Conservation (phyloP, 495 filamentous ascomycete species). For the Penicillium riverlandense region DNA sequence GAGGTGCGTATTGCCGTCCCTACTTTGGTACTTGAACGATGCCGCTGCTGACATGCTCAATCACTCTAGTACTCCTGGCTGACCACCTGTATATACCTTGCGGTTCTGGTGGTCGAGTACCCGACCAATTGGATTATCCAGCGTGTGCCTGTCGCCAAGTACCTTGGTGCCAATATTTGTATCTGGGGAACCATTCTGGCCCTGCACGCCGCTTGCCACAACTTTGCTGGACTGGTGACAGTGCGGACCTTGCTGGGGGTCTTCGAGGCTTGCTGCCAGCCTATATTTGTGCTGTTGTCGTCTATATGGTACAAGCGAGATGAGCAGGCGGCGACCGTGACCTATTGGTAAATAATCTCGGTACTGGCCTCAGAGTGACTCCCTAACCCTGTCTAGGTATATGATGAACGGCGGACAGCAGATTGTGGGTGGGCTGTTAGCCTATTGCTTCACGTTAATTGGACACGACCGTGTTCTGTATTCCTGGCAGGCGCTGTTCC, state of each 20-base stretch:
- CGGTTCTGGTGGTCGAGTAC: slow-evolving; percentile 46
- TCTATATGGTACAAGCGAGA: slow-evolving; percentile 58
- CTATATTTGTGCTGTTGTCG: slow-evolving; percentile 41
- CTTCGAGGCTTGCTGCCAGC: slow-evolving; percentile 52
- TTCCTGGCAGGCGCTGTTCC: slow-evolving; percentile 52
- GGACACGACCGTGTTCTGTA: slow-evolving; percentile 15
- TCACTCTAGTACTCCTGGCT: slow-evolving; percentile 42
- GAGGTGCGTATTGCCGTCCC: slow-evolving; percentile 18
- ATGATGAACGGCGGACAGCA: slow-evolving; percentile 48
- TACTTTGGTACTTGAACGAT: too few species aligned
- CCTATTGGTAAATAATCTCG: slow-evolving; percentile 44
- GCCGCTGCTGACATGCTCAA: slow-evolving; percentile 1
- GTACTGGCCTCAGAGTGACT: slow-evolving; percentile 3
- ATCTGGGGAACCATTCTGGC: slow-evolving; percentile 44
- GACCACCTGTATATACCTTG: slow-evolving; percentile 46
- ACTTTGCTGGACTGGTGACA: slow-evolving; percentile 40
- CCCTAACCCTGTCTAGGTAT: slow-evolving; percentile 23
- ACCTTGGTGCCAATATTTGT: slow-evolving; percentile 38
- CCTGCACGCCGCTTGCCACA: slow-evolving; percentile 40
- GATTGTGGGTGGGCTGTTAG: slow-evolving; percentile 38
- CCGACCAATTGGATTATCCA: slow-evolving; percentile 51
- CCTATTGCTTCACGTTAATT: slow-evolving; percentile 36
- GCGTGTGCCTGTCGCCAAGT: slow-evolving; percentile 50
- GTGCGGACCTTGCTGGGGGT: slow-evolving; percentile 50
- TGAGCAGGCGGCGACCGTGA: slow-evolving; percentile 49